Evolutionary conservation across 305 asterid genomes (phyloP).

Genomic region (Fraxinus greggii): DNA sequence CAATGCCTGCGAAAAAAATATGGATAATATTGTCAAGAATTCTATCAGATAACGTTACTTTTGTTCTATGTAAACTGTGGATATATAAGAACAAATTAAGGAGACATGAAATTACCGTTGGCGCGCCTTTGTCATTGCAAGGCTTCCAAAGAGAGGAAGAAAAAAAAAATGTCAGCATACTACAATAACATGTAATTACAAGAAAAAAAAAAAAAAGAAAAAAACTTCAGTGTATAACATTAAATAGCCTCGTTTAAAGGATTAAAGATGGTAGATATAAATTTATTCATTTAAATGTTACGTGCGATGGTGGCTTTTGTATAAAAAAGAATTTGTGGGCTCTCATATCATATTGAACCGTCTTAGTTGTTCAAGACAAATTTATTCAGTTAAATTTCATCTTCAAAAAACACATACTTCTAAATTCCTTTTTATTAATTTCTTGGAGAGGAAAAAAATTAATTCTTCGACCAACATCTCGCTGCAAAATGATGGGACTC

Average conservation of each 20-base stretch:
- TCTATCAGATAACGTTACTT: not conserved
- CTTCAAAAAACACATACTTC: not conserved
- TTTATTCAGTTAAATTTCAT: not conserved
- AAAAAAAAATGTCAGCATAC: not conserved
- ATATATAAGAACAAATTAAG: not conserved
- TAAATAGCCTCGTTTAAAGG: not conserved
- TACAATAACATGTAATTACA: not conserved
- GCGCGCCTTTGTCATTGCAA: conserved; percentile 64
- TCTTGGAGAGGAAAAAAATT: not conserved
- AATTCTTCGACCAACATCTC: not conserved
- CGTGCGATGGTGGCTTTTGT: too few relatives aligned
- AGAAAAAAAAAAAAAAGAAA: not conserved
- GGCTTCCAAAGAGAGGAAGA: conserved; percentile 46
- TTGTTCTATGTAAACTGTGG: not conserved
- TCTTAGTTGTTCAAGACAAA: not conserved
- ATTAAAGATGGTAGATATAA: not conserved
- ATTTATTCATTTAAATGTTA: not conserved
- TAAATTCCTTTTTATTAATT: not conserved
- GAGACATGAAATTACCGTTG: conserved; percentile 57
- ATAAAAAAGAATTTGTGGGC: too few relatives aligned
- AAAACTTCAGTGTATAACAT: not conserved
- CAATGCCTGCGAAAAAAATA: conserved; percentile 50
- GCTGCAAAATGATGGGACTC: not conserved
- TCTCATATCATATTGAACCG: not conserved
- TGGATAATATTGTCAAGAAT: not conserved